A percentile compares a stretch with the other conserved stretches of the same genome.
Evolutionary conservation across 306 rosid species (phyloP).

Genomic region (Casuarina glauca): DNA sequence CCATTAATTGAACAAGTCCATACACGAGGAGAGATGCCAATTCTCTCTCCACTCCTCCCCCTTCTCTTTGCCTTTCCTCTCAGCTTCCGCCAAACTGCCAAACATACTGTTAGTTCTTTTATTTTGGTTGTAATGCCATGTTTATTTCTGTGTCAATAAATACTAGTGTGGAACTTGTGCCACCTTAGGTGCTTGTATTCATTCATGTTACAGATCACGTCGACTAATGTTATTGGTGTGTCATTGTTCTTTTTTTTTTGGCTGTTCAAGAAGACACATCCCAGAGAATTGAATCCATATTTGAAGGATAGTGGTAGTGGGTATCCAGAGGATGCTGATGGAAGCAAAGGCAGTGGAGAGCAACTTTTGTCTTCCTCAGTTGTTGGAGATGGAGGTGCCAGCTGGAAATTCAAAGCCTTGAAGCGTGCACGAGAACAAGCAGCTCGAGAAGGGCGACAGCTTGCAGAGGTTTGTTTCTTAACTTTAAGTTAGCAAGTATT

Average conservation of each 20-base stretch:
- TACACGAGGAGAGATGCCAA: too few species aligned
- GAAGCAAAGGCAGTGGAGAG: slow-evolving; percentile 39
- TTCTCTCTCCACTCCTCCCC: too few species aligned
- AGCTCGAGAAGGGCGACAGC: slow-evolving; percentile 66
- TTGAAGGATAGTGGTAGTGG: slow-evolving; percentile 77
- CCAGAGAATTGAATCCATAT: slow-evolving; percentile 87
- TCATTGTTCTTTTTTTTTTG: not conserved
- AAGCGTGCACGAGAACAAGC: slow-evolving; percentile 96
- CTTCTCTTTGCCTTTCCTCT: too few species aligned
- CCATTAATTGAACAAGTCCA: too few species aligned
- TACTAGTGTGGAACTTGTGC: not conserved
- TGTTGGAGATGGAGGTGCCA: slow-evolving; percentile 97
- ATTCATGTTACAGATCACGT: slow-evolving; percentile 4
- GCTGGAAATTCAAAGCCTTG: slow-evolving; percentile 96
- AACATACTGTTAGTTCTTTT: not conserved
- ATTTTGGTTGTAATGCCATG: not conserved
- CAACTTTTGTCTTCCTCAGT: slow-evolving; percentile 61
- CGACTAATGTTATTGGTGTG: not conserved
- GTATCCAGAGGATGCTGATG: slow-evolving; percentile 68
- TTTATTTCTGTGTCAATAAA: not conserved
- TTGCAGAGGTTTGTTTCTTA: slow-evolving; percentile 51
- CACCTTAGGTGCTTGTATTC: not conserved
- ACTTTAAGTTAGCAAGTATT: slow-evolving; percentile 19
- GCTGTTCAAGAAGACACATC: slow-evolving; percentile 52
- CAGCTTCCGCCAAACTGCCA: too few species aligned